A percentile compares a stretch with the other conserved stretches of the same genome.
phyloP scores from a whole-genome alignment of 495 filamentous ascomycete species.

The Xylaria intraflava region DNA sequence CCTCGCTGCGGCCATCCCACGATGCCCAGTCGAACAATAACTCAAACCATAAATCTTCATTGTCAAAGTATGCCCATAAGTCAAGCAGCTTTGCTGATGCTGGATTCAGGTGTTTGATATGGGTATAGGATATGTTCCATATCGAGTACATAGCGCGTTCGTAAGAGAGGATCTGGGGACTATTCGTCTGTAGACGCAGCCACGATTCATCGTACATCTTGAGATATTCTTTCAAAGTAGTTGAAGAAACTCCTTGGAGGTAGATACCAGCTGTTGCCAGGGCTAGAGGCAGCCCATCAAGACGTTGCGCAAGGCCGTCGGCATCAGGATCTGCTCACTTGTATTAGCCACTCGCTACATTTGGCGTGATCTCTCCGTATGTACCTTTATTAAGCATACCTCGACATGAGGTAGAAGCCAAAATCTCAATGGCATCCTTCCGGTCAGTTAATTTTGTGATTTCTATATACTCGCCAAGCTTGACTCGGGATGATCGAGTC shows the following conservation, averaged over 20 bases:
- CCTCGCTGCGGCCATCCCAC: conserved; percentile 12
- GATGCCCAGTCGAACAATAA: conserved; percentile 20
- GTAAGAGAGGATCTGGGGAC: conserved; percentile 24
- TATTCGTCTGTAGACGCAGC: conserved; percentile 18
- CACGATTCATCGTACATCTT: conserved; percentile 26
- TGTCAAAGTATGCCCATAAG: conserved; percentile 43
- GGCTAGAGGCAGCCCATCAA: conserved; percentile 26
- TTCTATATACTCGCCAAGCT: background rate
- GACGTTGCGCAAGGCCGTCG: conserved; percentile 16
- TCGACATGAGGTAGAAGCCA: background rate
- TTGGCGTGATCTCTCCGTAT: too few species aligned
- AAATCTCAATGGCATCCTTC: background rate
- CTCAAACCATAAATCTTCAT: conserved; percentile 47
- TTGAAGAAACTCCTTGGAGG: conserved; percentile 14
- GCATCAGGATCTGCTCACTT: conserved; percentile 27
- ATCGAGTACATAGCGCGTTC: conserved; percentile 34
- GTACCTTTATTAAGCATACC: too few species aligned
- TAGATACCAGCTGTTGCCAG: conserved; percentile 32
- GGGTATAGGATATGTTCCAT: conserved; percentile 40
- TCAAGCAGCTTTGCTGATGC: conserved; percentile 35
- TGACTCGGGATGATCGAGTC: background rate
- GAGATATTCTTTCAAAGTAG: conserved; percentile 13
- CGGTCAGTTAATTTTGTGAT: background rate
- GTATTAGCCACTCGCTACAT: too few species aligned
- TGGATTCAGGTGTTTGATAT: conserved; percentile 30